Evolutionary conservation across 108 stramenopile species (phyloP).

Genomic region (Heterococcus sp.): DNA sequence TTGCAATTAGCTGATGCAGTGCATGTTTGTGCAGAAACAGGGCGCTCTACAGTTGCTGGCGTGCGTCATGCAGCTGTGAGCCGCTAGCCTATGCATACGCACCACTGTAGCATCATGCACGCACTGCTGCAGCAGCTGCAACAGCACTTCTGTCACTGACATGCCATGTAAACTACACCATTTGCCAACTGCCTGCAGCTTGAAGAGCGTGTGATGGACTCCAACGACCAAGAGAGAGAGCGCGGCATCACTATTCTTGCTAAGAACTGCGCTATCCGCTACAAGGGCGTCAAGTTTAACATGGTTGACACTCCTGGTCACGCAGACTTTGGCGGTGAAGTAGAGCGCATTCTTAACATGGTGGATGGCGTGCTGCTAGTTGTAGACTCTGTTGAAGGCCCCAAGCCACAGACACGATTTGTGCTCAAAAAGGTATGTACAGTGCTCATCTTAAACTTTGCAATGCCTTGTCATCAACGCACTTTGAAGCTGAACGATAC

Average conservation of each 20-base stretch:
- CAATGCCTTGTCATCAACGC: too few relatives aligned
- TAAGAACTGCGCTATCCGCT: slow-evolving; percentile 90
- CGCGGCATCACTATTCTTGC: slow-evolving; percentile 98
- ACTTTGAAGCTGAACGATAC: too few relatives aligned
- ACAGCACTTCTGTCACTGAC: too few relatives aligned
- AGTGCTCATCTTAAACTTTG: too few relatives aligned
- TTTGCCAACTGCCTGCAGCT: slow-evolving; percentile 12
- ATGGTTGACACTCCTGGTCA: slow-evolving; percentile 98
- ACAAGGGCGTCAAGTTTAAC: slow-evolving; percentile 88
- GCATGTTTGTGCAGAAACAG: too few relatives aligned
- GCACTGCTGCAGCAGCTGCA: too few relatives aligned
- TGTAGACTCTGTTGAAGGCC: slow-evolving; percentile 93
- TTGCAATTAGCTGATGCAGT: too few relatives aligned
- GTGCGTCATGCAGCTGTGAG: too few relatives aligned
- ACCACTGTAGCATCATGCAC: too few relatives aligned
- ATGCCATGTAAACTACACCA: too few relatives aligned
- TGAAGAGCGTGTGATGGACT: slow-evolving; percentile 95
- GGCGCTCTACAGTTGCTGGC: too few relatives aligned
- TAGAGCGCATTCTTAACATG: slow-evolving; percentile 95
- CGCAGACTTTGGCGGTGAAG: slow-evolving; percentile 99
- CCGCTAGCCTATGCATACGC: too few relatives aligned
- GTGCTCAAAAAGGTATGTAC: slow-evolving; percentile 97
- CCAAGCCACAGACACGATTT: slow-evolving; percentile 96
- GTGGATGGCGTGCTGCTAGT: slow-evolving; percentile 94
- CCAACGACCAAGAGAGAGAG: slow-evolving; percentile 90